Conservation (phyloP, 139 green algal species). For the Raphidocelis subcapitata region DNA sequence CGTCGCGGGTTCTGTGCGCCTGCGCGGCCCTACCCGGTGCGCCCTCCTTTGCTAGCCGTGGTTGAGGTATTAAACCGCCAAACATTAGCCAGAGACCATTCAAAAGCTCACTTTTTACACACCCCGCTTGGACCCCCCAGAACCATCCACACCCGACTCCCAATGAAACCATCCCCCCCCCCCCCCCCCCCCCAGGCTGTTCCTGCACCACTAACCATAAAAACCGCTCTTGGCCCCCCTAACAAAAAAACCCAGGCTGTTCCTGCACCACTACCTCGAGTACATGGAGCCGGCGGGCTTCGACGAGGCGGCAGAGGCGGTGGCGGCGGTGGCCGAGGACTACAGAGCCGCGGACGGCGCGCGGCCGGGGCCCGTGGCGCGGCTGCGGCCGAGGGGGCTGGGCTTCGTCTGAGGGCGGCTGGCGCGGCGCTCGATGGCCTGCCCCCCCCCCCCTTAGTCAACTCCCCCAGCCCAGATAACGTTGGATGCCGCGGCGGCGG, state of each 20-base stretch:
- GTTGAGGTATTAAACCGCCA: neutral
- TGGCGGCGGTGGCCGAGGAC: conserved; percentile 34
- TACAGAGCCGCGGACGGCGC: conserved; percentile 43
- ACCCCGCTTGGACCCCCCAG: neutral
- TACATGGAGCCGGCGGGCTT: conserved; percentile 66
- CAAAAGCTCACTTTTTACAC: neutral
- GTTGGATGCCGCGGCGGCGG: too few species aligned
- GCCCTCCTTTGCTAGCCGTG: neutral
- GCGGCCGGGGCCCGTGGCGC: too few species aligned
- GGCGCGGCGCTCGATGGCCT: too few species aligned
- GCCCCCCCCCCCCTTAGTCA: too few species aligned
- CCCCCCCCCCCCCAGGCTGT: too few species aligned
- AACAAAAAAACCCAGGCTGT: conserved; percentile 47
- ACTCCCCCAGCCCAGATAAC: too few species aligned
- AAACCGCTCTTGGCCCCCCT: too few species aligned
- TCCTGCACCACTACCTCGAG: conserved; percentile 74
- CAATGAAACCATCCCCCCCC: neutral
- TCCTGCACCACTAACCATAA: too few species aligned
- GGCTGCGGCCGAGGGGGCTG: too few species aligned
- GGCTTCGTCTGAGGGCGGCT: too few species aligned
- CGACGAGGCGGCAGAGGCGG: conserved; percentile 38
- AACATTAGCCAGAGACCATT: neutral
- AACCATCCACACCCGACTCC: neutral
- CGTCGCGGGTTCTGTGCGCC: neutral
- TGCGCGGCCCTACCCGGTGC: neutral